A percentile compares a stretch with the other conserved stretches of the same genome.
phyloP scores from a whole-genome alignment of 1,284 basidiomycete species.

The Irpex rosettiformis region DNA sequence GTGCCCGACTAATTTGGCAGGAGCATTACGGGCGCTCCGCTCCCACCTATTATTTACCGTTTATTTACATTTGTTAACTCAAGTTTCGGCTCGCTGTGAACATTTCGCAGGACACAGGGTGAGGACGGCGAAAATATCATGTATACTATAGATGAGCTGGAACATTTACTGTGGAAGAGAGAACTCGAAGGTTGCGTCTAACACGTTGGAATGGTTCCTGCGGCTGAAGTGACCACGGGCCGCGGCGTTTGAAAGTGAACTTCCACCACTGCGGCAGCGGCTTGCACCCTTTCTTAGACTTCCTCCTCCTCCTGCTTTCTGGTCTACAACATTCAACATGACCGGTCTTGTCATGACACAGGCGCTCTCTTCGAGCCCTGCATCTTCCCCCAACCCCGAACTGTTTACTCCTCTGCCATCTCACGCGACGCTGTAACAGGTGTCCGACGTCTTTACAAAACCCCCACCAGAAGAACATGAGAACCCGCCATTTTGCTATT shows the following conservation, averaged over 20 bases:
- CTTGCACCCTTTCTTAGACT: neutral
- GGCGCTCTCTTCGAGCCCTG: conserved; percentile 21
- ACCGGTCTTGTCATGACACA: conserved; percentile 22
- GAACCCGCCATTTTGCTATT: conserved; percentile 60
- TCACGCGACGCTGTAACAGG: conserved; percentile 25
- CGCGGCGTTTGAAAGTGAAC: neutral
- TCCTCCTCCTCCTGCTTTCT: conserved; percentile 4
- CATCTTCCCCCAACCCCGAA: conserved; percentile 21
- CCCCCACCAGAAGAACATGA: conserved; percentile 69
- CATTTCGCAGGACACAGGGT: no score
- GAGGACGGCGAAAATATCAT: no score
- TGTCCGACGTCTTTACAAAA: conserved; percentile 61
- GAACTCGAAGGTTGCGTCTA: neutral
- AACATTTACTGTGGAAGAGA: neutral
- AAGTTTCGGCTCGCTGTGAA: no score
- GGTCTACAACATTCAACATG: conserved; percentile 6
- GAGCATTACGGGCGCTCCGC: no score
- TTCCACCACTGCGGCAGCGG: neutral
- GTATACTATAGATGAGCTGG: no score
- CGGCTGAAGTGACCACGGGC: conserved; percentile 15
- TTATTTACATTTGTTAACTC: no score
- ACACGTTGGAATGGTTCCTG: conserved; percentile 8
- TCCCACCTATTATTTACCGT: no score
- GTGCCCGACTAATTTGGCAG: no score
- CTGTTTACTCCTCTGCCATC: conserved; percentile 22